These are phyloP conservation scores for Ceratobasidium sp. DNA, from an alignment of 1,284 basidiomycete genomes.

Conservation along the genomic window DNA sequence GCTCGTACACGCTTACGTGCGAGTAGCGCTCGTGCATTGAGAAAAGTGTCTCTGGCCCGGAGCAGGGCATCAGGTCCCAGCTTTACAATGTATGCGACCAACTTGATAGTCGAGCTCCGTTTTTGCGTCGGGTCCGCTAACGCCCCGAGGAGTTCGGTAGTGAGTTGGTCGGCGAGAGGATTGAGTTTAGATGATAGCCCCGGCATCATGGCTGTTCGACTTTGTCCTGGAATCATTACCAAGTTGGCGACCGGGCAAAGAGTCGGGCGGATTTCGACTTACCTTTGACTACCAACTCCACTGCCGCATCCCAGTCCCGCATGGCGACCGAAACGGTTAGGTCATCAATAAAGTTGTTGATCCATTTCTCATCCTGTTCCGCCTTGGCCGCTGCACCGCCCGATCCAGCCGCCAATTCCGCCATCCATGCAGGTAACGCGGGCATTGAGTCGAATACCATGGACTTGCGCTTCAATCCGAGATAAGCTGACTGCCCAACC, in stretches of 20 bases:
- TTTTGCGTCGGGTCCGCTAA: conserved; percentile 78
- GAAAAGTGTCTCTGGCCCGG: conserved; percentile 82
- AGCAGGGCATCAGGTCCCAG: conserved; percentile 70
- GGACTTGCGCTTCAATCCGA: conserved; percentile 36
- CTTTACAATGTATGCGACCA: conserved; percentile 76
- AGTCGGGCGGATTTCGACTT: conserved; percentile 27
- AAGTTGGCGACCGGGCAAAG: not conserved
- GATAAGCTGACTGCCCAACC: not conserved
- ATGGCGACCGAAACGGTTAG: conserved; percentile 90
- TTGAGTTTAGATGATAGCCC: conserved; percentile 67
- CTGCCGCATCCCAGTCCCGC: conserved; percentile 87
- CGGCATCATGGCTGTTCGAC: conserved; percentile 63
- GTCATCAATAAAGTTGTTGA: conserved; percentile 90
- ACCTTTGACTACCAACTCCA: conserved; percentile 85
- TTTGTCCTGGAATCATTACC: conserved; percentile 58
- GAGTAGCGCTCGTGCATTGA: conserved; percentile 78
- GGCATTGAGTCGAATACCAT: conserved; percentile 44
- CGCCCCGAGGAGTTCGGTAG: conserved; percentile 73
- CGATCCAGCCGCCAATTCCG: conserved; percentile 66
- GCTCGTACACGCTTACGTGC: conserved; percentile 76
- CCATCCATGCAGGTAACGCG: conserved; percentile 73
- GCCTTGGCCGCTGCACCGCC: conserved; percentile 69
- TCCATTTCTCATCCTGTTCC: conserved; percentile 81
- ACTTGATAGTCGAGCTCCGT: conserved; percentile 74
- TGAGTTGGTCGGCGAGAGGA: conserved; percentile 72